Conservation (phyloP, 1,284 basidiomycete species). For the Ustilago loliicola region DNA sequence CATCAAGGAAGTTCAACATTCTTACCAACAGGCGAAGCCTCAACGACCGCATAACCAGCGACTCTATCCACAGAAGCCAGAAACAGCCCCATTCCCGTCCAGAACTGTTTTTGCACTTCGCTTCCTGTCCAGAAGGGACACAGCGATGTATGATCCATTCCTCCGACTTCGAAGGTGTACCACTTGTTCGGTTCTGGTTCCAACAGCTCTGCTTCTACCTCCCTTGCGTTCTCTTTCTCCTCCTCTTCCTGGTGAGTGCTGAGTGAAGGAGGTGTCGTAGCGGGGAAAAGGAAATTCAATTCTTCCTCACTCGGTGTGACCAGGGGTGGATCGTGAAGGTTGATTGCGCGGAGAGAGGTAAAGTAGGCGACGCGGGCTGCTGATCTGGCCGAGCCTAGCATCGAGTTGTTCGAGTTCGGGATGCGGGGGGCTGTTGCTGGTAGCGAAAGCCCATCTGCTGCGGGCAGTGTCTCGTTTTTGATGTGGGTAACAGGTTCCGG, state of each 20-base stretch:
- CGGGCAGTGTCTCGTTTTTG: too few species aligned
- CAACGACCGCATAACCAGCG: constrained; percentile 6
- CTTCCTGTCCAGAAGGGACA: constrained; percentile 57
- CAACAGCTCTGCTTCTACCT: constrained; percentile 8
- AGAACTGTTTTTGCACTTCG: constrained; percentile 51
- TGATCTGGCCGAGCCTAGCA: constrained; percentile 17
- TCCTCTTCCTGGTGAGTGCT: constrained; percentile 1
- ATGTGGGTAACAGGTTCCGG: constrained; percentile 18
- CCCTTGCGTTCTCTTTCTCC: too few species aligned
- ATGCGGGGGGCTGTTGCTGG: constrained; percentile 16
- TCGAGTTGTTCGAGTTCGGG: neutral
- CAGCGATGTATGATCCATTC: constrained; percentile 43
- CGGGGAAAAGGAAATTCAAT: constrained; percentile 27
- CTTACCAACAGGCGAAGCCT: neutral
- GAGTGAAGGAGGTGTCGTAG: neutral
- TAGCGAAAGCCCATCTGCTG: constrained; percentile 4
- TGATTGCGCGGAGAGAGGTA: constrained; percentile 29
- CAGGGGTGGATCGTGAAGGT: constrained; percentile 22
- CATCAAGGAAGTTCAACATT: too few species aligned
- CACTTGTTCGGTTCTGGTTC: constrained; percentile 39
- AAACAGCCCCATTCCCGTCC: constrained; percentile 49
- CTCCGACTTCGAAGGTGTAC: constrained; percentile 43
- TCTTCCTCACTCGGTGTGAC: constrained; percentile 38
- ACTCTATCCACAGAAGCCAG: constrained; percentile 39
- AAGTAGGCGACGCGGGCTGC: constrained; percentile 26